Conservation (phyloP, 345 rosid genomes). For the Moringa oleifera region DNA sequence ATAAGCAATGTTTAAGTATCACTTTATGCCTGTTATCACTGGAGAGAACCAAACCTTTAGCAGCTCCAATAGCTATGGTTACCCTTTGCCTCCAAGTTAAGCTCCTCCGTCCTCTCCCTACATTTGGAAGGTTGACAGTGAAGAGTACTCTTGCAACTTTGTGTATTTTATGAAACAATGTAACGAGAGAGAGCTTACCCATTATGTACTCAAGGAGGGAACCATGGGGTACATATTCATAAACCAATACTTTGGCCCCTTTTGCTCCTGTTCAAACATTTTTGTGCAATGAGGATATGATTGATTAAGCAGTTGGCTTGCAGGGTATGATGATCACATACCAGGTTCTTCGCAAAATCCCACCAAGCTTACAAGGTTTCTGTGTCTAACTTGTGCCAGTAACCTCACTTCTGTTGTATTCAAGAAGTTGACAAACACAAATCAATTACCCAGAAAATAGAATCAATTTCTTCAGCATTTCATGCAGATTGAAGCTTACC, state of each 20-base stretch:
- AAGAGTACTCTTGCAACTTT: too few relatives aligned
- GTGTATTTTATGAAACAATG: neutral
- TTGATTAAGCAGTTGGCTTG: too few relatives aligned
- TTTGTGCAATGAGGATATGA: too few relatives aligned
- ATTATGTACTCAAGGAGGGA: conserved; percentile 53
- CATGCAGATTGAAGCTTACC: conserved; percentile 38
- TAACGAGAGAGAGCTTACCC: conserved; percentile 21
- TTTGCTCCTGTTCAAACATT: conserved; percentile 28
- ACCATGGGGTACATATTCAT: conserved; percentile 53
- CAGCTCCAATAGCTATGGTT: conserved; percentile 55
- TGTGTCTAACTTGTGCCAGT: conserved; percentile 46
- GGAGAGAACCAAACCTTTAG: conserved; percentile 33
- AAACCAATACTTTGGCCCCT: conserved; percentile 42
- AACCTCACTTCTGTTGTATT: conserved; percentile 59
- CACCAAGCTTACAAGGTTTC: conserved; percentile 48
- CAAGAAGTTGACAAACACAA: conserved; percentile 17
- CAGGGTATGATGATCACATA: conserved; percentile 2
- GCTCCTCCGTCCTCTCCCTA: conserved; percentile 40
- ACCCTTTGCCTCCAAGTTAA: conserved; percentile 59
- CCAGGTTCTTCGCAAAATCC: conserved; percentile 63
- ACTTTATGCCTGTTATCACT: too few relatives aligned
- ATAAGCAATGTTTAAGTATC: too few relatives aligned
- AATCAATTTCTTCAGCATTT: too few relatives aligned
- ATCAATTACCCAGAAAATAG: neutral
- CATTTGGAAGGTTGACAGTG: too few relatives aligned